Evolutionary conservation across 2,329 filamentous ascomycete species (phyloP), one percentile per base, ranked within the genome.

Genomic region (Colletotrichum sojae): DNA sequence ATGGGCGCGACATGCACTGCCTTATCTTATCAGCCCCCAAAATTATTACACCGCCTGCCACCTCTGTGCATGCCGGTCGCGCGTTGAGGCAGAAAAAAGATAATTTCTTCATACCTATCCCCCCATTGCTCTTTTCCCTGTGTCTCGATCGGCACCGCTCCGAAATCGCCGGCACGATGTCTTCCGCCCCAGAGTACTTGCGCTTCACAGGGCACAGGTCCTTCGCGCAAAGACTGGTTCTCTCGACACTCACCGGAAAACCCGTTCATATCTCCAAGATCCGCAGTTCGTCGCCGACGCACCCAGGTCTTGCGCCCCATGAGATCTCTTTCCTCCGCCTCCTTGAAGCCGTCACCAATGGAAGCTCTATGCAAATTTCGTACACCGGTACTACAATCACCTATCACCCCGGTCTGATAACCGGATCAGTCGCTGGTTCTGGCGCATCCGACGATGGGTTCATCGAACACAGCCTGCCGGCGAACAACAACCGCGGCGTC

Each of bases 251-350:
- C 70, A 97, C 95, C 71, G 96, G 96, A 74, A 90, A 92, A 45
- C 91, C 96, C 2, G 84, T 98, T 64, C 94, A 95, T 82, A 95
- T 99, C 78, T 96, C 95, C 61, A 92, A 96, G 81, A 98, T 99
- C 83, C 94, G 96, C 76, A 90, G 93, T 73, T 90, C 92, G 16
- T 97, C 94, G 49, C 91, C 92, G 54, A 95, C 94, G 48, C 91
- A 92, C 75, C 95, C 96, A 1, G 96, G 96, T 76, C 92, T 99
- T 63, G 92, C 94, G 62, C 91, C 94, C 56, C 92, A 97, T 83
- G 96, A 99, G 83, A 91, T 98, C 76, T 98, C 96, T 54, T 95
- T 99, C 81, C 88, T 99, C 39, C 95, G 96, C 66, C 92, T 99
- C 18, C 91, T 99, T 77, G 96, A 98, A 81, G 89, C 94, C 73